Evolutionary conservation across 352 stramenopile genomes (phyloP).

Genomic region (Plasmopara halstedii): DNA sequence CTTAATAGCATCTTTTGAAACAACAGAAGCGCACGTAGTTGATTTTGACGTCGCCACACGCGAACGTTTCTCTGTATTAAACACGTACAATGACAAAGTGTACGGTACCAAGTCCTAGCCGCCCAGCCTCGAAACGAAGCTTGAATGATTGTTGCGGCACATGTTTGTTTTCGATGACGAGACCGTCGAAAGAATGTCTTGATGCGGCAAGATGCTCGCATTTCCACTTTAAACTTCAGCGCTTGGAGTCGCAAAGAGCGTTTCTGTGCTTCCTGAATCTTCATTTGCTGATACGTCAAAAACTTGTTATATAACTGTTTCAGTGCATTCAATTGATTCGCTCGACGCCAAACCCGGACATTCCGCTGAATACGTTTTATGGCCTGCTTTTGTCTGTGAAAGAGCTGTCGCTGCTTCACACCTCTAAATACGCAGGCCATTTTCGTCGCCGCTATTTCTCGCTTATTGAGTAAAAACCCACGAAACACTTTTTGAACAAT

Average conservation of each 20-base stretch:
- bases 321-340: slow-evolving; percentile 23
- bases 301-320: slow-evolving; percentile 31
- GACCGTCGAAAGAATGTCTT: slow-evolving; percentile 11
- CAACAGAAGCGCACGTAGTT: slow-evolving; percentile 21
- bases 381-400: slow-evolving; percentile 16
- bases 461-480: slow-evolving; percentile 13
- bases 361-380: slow-evolving; percentile 30
- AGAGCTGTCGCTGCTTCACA: slow-evolving; percentile 14
- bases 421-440: slow-evolving; percentile 26
- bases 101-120: slow-evolving; percentile 12
- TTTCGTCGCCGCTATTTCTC: slow-evolving; percentile 20
- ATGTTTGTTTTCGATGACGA: slow-evolving; percentile 13
- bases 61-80: slow-evolving; percentile 34
- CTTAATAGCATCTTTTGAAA: slow-evolving; percentile 26
- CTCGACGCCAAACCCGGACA: slow-evolving; percentile 30
- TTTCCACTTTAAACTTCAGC: slow-evolving; percentile 16
- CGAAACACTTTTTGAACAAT: slow-evolving; percentile 26
- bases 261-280: slow-evolving; percentile 15
- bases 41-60: slow-evolving; percentile 29
- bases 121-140: slow-evolving; percentile 12
- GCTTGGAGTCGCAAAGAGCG: slow-evolving; percentile 7
- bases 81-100: slow-evolving; percentile 7
- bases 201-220: slow-evolving; percentile 13
- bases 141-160: slow-evolving; percentile 30
- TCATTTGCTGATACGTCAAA: slow-evolving; percentile 28